These are phyloP conservation scores for Pontederia crassipes DNA, from an alignment of 176 grass and related monocot genomes.

Conservation along the genomic window DNA sequence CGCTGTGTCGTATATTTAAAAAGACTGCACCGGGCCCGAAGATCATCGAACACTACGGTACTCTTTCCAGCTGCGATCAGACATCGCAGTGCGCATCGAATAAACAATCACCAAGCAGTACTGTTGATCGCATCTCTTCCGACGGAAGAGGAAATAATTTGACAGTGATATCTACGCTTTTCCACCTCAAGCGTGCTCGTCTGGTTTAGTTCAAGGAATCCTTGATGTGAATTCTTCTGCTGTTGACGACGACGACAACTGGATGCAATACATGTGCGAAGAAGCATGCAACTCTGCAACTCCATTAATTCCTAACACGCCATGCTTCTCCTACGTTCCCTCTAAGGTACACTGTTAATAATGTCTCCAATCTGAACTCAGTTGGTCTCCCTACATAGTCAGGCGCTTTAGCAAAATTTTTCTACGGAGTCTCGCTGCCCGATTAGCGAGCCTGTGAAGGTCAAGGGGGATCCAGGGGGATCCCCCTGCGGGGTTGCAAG, in stretches of 20 bases:
- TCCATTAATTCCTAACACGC: constrained; percentile 28
- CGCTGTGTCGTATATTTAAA: constrained; percentile 89
- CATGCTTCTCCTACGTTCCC: constrained; percentile 46
- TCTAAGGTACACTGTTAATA: too few relatives aligned
- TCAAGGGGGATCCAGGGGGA: too few relatives aligned
- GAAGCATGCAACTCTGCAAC: constrained; percentile 48
- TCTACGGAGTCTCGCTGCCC: too few relatives aligned
- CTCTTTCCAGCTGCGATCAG: constrained; percentile 15
- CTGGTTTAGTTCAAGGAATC: constrained; percentile 20
- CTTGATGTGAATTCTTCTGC: not conserved
- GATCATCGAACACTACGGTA: constrained; percentile 73
- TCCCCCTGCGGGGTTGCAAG: too few relatives aligned
- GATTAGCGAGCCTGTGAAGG: too few relatives aligned
- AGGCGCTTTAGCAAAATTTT: too few relatives aligned
- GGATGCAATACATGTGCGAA: constrained; percentile 67
- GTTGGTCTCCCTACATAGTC: too few relatives aligned
- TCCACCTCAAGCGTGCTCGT: constrained; percentile 25
- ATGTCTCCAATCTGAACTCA: too few relatives aligned
- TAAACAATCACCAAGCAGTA: constrained; percentile 33
- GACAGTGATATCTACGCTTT: constrained; percentile 59
- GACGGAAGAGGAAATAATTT: constrained; percentile 59
- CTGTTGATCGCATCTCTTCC: constrained; percentile 27
- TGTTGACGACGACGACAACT: constrained; percentile 28
- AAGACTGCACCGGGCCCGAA: constrained; percentile 71
- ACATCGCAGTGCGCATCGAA: constrained; percentile 44